Conservation (phyloP, 148 eudicot species). For the Fagopyrum homotropicum region DNA sequence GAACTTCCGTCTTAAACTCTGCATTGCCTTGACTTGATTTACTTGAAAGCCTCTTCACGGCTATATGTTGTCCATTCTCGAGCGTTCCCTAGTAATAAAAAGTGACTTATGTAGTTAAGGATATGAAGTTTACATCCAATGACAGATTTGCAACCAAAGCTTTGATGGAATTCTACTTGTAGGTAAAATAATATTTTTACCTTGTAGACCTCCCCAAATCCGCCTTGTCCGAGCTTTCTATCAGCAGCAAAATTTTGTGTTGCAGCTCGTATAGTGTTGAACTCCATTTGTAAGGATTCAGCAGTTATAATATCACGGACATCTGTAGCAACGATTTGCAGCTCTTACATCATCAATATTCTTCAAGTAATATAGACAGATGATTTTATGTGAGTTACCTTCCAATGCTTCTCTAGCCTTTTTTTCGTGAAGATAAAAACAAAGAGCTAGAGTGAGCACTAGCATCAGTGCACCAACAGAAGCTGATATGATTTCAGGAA, state of each 20-base stretch:
- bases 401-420: neutral
- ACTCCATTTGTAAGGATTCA: slow-evolving; percentile 23
- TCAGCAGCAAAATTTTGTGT: slow-evolving; percentile 19
- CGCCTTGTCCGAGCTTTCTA: slow-evolving; percentile 26
- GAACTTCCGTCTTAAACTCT: slow-evolving; percentile 24
- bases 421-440: neutral
- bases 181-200: neutral
- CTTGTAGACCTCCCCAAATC: slow-evolving; percentile 22
- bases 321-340: neutral
- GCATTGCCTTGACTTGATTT: slow-evolving; percentile 18
- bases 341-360: neutral
- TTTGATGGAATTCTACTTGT: neutral
- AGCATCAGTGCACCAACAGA: neutral
- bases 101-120: neutral
- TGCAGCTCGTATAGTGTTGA: slow-evolving; percentile 19
- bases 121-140: too few relatives aligned
- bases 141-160: too few relatives aligned
- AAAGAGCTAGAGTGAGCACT: neutral
- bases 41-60: slow-evolving; percentile 25
- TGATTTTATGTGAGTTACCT: neutral
- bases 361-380: neutral
- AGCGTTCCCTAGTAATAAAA: slow-evolving; percentile 16
- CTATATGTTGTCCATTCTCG: slow-evolving; percentile 21
- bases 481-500: neutral
- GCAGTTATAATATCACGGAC: slow-evolving; percentile 7